A percentile compares a stretch with the other conserved stretches of the same genome.
Evolutionary conservation across 768 basidiomycete species (phyloP).

Genomic region (Cyclocybe cylindracea): DNA sequence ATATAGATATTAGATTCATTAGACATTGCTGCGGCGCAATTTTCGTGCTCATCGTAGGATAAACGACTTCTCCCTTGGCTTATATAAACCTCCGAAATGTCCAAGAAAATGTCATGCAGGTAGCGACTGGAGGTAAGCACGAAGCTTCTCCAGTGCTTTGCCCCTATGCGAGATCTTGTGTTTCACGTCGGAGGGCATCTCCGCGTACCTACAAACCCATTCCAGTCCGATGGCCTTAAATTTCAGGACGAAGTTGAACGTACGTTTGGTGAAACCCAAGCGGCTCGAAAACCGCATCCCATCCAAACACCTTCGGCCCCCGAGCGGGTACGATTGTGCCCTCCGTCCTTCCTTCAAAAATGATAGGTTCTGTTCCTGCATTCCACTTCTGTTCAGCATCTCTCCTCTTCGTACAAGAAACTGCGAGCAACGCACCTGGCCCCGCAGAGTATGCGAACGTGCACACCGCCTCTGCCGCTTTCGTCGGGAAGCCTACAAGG

Average conservation of each 20-base stretch:
- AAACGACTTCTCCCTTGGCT: no score
- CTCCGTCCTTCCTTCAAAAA: conserved; percentile 81
- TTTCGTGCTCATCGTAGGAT: no score
- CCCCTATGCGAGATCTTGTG: conserved; percentile 75
- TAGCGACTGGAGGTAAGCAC: conserved; percentile 46
- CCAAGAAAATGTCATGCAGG: neutral
- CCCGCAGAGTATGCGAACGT: conserved; percentile 95
- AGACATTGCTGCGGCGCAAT: no score
- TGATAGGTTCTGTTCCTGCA: conserved; percentile 64
- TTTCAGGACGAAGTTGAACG: conserved; percentile 12
- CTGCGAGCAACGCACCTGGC: conserved; percentile 43
- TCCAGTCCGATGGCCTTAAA: conserved; percentile 2
- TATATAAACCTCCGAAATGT: no score
- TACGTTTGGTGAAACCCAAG: conserved; percentile 79
- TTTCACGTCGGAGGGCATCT: conserved; percentile 71
- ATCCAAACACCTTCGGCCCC: conserved; percentile 81
- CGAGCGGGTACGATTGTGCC: conserved; percentile 88
- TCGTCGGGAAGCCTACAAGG: conserved; percentile 74
- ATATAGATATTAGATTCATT: no score
- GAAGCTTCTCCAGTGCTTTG: conserved; percentile 70
- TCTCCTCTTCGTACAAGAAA: neutral
- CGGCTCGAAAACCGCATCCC: conserved; percentile 88
- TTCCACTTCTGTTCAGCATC: neutral
- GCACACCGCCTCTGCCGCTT: conserved; percentile 86
- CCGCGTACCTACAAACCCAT: conserved; percentile 57